Base-by-base conservation (phyloP, 495 filamentous ascomycete genomes). In the Amorphotheca resinae region DNA sequence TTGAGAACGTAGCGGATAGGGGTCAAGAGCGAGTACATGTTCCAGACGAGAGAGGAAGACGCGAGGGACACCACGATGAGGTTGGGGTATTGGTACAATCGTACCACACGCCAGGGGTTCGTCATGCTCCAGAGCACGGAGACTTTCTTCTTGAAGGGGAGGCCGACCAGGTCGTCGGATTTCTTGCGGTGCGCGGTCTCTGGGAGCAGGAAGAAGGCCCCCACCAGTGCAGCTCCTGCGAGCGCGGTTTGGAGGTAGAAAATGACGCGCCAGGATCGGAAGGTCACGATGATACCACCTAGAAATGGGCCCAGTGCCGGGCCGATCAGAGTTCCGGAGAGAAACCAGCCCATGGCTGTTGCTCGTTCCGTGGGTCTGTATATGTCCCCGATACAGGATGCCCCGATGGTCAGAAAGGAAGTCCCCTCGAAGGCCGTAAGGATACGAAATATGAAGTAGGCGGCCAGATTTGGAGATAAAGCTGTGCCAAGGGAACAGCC, bases 1-100 rank as follows among this genome's bases (percentile, higher is more conserved):
- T 84, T 84, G 0, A 87, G 59, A 6, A 84, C 74, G 53, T 82
- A 84, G 21, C 79, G 76, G 53, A 84, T 84, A 1, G 81, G 80
- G 1, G 80, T 85, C 11, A 85, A 64, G 3, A 84, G 65, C 20
- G 67, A 72, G 51, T 84, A 86, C 67, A 81, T 79, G 50, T 81
- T 83, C 77, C 76, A 84, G 38, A 84, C 73, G 1, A 83, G 65
- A 21, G 72, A 66, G 1, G 69, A 68, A 15, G 72, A 73, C 1
- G 77, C 76, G 0, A 84, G 46, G 4, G 70, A 74, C 0, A 72
- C 72, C 42, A 76, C 66, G 38, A 80, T 62, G 9, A 84, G 63
- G 52, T 83, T 85, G 0, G 79, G 79, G 46, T 81, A 82, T 22
- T 67, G 56, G 58, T 75, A 74, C n/a, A 82, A 63, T 18, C 61